Percentiles rank a stretch among this genome's conserved stretches.
Evolutionary conservation across 257 asterid genomes (phyloP).

Genomic region (Handroanthus guayacan): DNA sequence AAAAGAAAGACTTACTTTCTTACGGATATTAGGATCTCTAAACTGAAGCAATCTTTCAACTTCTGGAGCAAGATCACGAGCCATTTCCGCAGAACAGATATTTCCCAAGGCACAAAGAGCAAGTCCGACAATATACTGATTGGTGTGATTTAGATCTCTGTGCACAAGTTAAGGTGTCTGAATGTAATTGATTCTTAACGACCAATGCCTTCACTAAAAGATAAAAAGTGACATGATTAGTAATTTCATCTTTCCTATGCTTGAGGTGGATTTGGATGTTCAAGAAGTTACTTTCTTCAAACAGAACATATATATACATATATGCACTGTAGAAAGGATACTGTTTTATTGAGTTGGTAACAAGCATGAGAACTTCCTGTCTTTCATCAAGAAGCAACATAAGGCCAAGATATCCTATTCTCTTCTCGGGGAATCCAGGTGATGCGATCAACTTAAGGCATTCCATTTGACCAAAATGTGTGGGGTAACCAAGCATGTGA

Average conservation of each 20-base stretch:
- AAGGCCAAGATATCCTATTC: conserved; percentile 96
- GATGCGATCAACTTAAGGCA: conserved; percentile 90
- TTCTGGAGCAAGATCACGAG: conserved; percentile 98
- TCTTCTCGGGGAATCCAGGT: conserved; percentile 96
- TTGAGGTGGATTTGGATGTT: conserved; percentile 8
- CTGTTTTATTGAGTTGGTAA: conserved; percentile 97
- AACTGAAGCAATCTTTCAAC: conserved; percentile 89
- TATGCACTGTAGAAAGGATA: conserved; percentile 45
- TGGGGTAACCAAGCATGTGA: conserved; percentile 98
- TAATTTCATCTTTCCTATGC: conserved; percentile 24
- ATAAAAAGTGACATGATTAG: conserved; percentile 17
- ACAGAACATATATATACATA: conserved; percentile 13
- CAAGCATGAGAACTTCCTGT: conserved; percentile 96
- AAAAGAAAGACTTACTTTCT: conserved; percentile 63
- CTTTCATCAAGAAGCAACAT: conserved; percentile 97
- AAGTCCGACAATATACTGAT: conserved; percentile 95
- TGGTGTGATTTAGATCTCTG: conserved; percentile 95
- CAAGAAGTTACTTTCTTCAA: conserved; percentile 28
- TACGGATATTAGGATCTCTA: conserved; percentile 94
- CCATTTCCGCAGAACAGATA: conserved; percentile 96
- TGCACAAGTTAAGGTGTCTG: conserved; percentile 53
- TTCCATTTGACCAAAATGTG: conserved; percentile 99
- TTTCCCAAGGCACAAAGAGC: conserved; percentile 97
- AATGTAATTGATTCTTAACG: conserved; percentile 25
- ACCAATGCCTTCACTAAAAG: conserved; percentile 29